These are phyloP conservation scores for Thielaviopsis punctulata DNA, from an alignment of 2,329 filamentous ascomycete species.

Conservation along the genomic window DNA sequence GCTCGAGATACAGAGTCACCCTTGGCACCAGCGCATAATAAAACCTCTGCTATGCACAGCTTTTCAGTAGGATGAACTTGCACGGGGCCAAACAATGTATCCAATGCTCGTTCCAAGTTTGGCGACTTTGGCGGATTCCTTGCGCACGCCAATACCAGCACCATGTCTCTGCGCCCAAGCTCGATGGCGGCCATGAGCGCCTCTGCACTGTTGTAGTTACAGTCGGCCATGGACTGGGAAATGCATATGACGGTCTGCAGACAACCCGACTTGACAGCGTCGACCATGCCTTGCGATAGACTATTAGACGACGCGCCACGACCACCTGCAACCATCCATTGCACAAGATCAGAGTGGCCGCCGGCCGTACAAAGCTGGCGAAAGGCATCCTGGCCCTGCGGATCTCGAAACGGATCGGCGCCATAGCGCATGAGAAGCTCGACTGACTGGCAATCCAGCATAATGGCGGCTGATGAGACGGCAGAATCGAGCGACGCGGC, in stretches of 20 bases:
- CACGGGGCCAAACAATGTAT: conserved; percentile 27
- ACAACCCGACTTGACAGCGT: conserved; percentile 32
- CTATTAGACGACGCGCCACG: conserved; percentile 26
- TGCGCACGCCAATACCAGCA: conserved; percentile 36
- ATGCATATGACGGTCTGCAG: conserved; percentile 32
- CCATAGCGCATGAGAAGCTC: conserved; percentile 34
- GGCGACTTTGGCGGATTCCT: conserved; percentile 31
- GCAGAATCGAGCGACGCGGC: conserved; percentile 30
- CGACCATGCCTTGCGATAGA: conserved; percentile 33
- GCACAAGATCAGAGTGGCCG: conserved; percentile 28
- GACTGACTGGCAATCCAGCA: conserved; percentile 25
- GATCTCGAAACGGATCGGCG: conserved; percentile 28
- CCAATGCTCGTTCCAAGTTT: conserved; percentile 33
- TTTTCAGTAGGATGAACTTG: conserved; percentile 32
- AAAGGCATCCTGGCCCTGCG: conserved; percentile 36
- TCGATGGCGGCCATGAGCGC: conserved; percentile 33
- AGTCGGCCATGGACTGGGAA: conserved; percentile 35
- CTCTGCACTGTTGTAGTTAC: conserved; percentile 32
- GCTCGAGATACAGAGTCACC: conserved; percentile 33
- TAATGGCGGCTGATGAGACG: conserved; percentile 31
- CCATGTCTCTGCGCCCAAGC: conserved; percentile 34
- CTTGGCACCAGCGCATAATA: conserved; percentile 40
- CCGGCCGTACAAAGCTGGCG: conserved; percentile 31
- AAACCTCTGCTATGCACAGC: conserved; percentile 33
- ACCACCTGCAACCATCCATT: conserved; percentile 31